These are phyloP conservation scores for Xylariaceae sp. DNA, from an alignment of 2,329 filamentous ascomycete species.

Conservation along the genomic window DNA sequence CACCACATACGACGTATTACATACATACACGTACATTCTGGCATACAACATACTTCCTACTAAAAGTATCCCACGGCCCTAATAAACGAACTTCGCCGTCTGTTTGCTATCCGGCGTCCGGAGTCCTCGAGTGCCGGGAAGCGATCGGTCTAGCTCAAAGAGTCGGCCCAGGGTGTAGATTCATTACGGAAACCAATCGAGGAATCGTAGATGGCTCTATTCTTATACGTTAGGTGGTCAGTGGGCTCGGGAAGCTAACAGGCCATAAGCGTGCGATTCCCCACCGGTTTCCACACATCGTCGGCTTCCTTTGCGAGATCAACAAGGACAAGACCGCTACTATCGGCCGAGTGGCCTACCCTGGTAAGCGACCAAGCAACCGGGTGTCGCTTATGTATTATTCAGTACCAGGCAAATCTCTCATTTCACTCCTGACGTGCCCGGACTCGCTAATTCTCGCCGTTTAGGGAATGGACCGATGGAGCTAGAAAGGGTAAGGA, in stretches of 20 bases:
- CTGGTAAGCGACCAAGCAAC: neutral
- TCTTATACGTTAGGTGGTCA: conserved; percentile 15
- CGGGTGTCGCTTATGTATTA: conserved; percentile 17
- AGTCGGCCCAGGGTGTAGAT: neutral
- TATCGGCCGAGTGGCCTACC: conserved; percentile 20
- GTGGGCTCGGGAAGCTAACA: conserved; percentile 15
- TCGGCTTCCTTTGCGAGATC: conserved; percentile 9
- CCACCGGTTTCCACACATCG: conserved; percentile 24
- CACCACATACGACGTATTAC: no score
- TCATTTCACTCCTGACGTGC: conserved; percentile 18
- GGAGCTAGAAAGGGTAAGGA: conserved; percentile 28
- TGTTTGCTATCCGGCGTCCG: no score
- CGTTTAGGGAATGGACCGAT: conserved; percentile 31
- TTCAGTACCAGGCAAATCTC: conserved; percentile 10
- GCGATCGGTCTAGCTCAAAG: neutral
- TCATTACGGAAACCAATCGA: conserved; percentile 23
- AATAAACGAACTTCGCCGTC: neutral
- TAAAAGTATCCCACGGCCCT: neutral
- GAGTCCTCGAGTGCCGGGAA: conserved; percentile 11
- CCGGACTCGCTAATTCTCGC: conserved; percentile 33
- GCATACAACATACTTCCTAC: no score
- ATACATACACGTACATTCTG: no score
- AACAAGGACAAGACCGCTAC: neutral
- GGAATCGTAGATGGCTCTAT: conserved; percentile 17
- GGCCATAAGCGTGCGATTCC: conserved; percentile 17